Conservation (phyloP, 805 yeast genomes). For the Lipomyces sp. region DNA sequence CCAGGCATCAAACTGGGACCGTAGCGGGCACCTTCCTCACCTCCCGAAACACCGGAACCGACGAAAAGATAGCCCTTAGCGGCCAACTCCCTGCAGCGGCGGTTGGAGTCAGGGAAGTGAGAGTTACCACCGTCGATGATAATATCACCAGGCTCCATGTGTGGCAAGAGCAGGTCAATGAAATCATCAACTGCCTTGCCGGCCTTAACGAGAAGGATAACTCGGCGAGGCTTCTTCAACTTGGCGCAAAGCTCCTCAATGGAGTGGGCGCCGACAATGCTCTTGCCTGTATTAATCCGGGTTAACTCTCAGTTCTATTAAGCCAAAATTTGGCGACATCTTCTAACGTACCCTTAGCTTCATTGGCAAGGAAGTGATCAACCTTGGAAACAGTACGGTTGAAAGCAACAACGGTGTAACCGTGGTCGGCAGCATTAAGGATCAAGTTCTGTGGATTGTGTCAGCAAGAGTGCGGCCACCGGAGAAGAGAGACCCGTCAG, state of each 20-base stretch:
- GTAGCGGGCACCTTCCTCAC: constrained; percentile 99
- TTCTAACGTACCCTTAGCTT: constrained; percentile 76
- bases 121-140: constrained; percentile 99
- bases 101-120: constrained; percentile 97
- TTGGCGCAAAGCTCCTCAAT: constrained; percentile 83
- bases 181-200: constrained; percentile 93
- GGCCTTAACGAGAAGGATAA: constrained; percentile 92
- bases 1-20: constrained; percentile 99
- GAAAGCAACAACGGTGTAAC: constrained; percentile 92
- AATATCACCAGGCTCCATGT: constrained; percentile 94
- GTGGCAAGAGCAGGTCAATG: constrained; percentile 85
- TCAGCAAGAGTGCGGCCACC: not conserved
- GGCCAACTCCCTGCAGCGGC: constrained; percentile 90
- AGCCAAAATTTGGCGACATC: not conserved
- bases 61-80: constrained; percentile 87
- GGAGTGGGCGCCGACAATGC: constrained; percentile 94
- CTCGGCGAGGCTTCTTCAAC: constrained; percentile 96
- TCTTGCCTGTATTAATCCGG: constrained; percentile 52
- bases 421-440: constrained; percentile 97
- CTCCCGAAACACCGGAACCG: constrained; percentile 99
- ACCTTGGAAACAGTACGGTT: constrained; percentile 97
- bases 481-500: constrained; percentile 21
- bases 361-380: constrained; percentile 88
- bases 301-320: not conserved
- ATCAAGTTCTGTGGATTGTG: constrained; percentile 68